Percentiles rank a stretch among this genome's conserved stretches.
Conservation (phyloP, 2,329 filamentous ascomycete species). For the Fusarium denticulatum region DNA sequence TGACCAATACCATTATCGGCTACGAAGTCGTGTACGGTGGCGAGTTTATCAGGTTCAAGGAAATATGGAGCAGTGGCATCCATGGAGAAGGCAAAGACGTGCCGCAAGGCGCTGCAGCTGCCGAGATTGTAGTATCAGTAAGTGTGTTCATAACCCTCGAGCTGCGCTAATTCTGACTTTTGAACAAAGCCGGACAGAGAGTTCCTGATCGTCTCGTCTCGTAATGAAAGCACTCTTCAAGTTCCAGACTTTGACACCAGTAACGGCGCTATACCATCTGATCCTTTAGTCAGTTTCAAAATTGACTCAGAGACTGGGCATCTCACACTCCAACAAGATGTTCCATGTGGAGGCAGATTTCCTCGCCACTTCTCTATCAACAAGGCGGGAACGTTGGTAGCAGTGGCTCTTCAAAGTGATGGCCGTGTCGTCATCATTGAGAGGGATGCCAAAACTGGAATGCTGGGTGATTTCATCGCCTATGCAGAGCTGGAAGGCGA, state of each 20-base stretch:
- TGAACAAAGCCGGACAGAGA: constrained; percentile 62
- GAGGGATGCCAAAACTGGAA: constrained; percentile 68
- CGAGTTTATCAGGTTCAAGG: constrained; percentile 55
- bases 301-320: constrained; percentile 64
- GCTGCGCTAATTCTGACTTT: background rate
- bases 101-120: constrained; percentile 56
- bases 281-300: constrained; percentile 71
- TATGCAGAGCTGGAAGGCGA: constrained; percentile 55
- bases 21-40: constrained; percentile 65
- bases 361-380: constrained; percentile 77
- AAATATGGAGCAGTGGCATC: constrained; percentile 59
- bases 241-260: constrained; percentile 56
- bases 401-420: constrained; percentile 71
- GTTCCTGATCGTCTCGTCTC: constrained; percentile 75
- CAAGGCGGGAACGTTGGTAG: constrained; percentile 69
- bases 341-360: constrained; percentile 70
- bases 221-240: constrained; percentile 66
- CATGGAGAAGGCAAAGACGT: constrained; percentile 57
- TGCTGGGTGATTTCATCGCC: constrained; percentile 60
- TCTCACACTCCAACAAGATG: constrained; percentile 65
- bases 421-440: constrained; percentile 69
- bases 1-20: constrained; percentile 65
- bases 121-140: constrained; percentile 69
- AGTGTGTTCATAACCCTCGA: constrained; percentile 43
- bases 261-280: constrained; percentile 63